phyloP scores from a whole-genome alignment of 163 green algal genomes.

The Volvox carteri region DNA sequence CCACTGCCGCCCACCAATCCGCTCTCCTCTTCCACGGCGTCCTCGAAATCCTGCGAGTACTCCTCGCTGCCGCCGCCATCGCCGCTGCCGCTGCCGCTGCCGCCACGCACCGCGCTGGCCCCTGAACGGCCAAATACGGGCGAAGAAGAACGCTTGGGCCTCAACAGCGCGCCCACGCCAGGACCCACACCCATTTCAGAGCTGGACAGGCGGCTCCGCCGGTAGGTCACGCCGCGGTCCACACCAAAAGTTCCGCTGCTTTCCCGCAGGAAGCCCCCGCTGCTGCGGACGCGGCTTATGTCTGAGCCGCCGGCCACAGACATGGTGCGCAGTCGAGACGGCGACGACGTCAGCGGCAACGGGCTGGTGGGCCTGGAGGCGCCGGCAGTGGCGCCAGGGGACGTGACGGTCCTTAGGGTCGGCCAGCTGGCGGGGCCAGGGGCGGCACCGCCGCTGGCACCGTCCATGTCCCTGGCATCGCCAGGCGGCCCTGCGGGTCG shows the following conservation, averaged over 20 bases:
- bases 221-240: neutral
- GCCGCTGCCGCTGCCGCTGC: neutral
- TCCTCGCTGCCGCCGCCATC: neutral
- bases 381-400: neutral
- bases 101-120: neutral
- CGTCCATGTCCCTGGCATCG: neutral
- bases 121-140: too few species aligned
- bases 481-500: neutral
- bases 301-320: neutral
- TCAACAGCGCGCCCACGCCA: neutral
- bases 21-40: constrained; percentile 43
- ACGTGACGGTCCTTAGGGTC: neutral
- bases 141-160: neutral
- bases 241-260: neutral
- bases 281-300: neutral
- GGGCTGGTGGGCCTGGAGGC: neutral
- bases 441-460: neutral
- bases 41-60: constrained; percentile 21
- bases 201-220: neutral
- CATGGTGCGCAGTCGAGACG: constrained; percentile 4
- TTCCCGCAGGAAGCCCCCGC: neutral
- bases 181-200: neutral
- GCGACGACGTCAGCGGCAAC: neutral
- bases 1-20: neutral
- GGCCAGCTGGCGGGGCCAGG: neutral